Percentiles rank a stretch among this genome's conserved stretches.
Evolutionary conservation across 805 yeast species (phyloP).

Genomic region (Ogataea pilisensis): DNA sequence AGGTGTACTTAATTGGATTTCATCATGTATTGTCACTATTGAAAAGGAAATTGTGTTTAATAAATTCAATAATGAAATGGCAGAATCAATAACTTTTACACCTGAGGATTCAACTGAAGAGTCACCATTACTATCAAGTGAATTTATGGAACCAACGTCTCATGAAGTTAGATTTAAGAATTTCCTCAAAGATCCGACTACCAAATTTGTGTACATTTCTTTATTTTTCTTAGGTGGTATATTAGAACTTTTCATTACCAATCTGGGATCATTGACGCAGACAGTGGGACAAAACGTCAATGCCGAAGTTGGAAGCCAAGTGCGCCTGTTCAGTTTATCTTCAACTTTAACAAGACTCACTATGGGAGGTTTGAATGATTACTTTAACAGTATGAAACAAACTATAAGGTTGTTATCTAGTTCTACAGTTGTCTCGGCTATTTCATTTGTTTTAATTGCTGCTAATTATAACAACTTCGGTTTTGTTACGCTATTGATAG

Average conservation of each 20-base stretch:
- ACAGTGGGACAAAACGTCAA: constrained; percentile 27
- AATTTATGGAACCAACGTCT: constrained; percentile 24
- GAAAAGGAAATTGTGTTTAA: constrained; percentile 45
- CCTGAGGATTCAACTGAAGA: constrained; percentile 21
- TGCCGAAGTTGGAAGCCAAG: constrained; percentile 13
- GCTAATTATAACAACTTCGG: constrained; percentile 7
- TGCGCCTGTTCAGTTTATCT: constrained; percentile 19
- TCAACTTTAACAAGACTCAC: constrained; percentile 27
- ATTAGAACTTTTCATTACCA: constrained; percentile 76
- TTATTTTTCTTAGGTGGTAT: constrained; percentile 75
- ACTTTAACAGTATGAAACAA: constrained; percentile 6
- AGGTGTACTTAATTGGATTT: constrained; percentile 57
- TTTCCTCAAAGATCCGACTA: constrained; percentile 48
- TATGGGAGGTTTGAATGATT: constrained; percentile 19
- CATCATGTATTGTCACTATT: constrained; percentile 61
- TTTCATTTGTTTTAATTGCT: constrained; percentile 12
- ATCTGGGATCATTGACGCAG: constrained; percentile 66
- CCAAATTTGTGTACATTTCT: constrained; percentile 58
- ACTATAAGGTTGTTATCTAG: constrained; percentile 6
- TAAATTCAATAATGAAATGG: constrained; percentile 19
- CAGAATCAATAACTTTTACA: constrained; percentile 1
- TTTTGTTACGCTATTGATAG: constrained; percentile 38
- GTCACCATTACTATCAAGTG: constrained; percentile 31
- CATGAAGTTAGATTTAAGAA: constrained; percentile 24
- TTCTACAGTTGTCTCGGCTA: constrained; percentile 6